Base-by-base conservation (phyloP, 2,329 filamentous ascomycete species). In the Calycina marina region DNA sequence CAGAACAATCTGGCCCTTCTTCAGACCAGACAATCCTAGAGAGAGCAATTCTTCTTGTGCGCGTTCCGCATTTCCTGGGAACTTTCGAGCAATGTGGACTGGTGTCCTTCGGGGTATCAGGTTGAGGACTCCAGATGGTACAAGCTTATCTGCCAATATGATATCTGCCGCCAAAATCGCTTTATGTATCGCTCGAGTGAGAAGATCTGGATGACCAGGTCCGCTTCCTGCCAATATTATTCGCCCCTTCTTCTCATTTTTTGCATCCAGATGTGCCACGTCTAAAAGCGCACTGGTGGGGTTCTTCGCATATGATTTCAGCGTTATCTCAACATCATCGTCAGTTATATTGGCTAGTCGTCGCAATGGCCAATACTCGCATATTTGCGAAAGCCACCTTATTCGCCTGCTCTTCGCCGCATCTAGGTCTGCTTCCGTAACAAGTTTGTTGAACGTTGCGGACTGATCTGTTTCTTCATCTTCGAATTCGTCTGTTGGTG, bases 301-400 rank as follows among this genome's bases (percentile, higher is more conserved):
- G 12, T 46, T 42, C 4, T 41, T 24, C 3, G 65, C 59, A 48
- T 93, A 93, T 2, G 80, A 74, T 40, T 69, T 61, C n/a, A 98
- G 65, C 0, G 96, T 72, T 9, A 60, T 55, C 11, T 82, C 72
- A 5, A 94, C 74, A 44, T 96, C 86, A 6, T 68, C 67, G 47
- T 93, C 83, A 3, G 70, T 77, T 41, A 96, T 77, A 25, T 68
- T 65, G 5, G 85, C 84, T 1, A 98, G 68, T 12, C 81, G 72
- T 41, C 75, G 76, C 15, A 98, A 65, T 2, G 90, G 86, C 90
- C 90, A 98, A 58, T 98, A 98, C 61, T 98, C 90, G 65, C 90
- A 98, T 32, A 98, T 84, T 53, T 98, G 90, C 13, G 80, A 73
- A 1, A 98, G 64, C 90, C 90, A 98, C 36, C 90, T 72, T 64